phyloP scores from a whole-genome alignment of 306 rosid species.

The Prosopis cineraria region DNA sequence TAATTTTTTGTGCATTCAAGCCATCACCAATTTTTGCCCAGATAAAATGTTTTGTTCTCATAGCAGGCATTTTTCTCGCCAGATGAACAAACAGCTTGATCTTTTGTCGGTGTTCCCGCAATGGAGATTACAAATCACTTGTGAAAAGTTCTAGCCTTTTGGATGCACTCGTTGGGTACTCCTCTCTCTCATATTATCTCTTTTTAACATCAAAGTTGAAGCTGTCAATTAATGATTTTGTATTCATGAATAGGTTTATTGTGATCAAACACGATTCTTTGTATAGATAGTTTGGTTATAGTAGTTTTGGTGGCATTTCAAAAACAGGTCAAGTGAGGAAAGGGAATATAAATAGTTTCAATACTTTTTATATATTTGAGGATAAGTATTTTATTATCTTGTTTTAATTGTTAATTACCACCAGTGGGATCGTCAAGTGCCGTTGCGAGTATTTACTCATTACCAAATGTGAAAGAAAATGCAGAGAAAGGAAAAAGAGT shows the following conservation, averaged over 20 bases:
- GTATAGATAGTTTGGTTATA: neutral
- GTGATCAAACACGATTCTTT: neutral
- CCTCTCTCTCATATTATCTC: too few species aligned
- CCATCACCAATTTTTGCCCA: slow-evolving; percentile 14
- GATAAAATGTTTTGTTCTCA: slow-evolving; percentile 23
- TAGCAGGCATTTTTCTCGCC: slow-evolving; percentile 32
- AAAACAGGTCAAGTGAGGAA: neutral
- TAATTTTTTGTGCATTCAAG: slow-evolving; percentile 9
- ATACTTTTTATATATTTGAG: neutral
- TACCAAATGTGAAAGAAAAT: neutral
- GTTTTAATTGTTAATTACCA: neutral
- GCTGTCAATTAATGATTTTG: neutral
- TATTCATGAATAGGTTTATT: neutral
- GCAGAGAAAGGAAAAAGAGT: neutral
- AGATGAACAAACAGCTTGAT: slow-evolving; percentile 28
- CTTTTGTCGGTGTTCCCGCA: slow-evolving; percentile 36
- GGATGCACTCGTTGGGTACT: too few species aligned
- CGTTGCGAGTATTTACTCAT: too few species aligned
- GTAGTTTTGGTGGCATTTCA: too few species aligned
- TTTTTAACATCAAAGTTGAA: too few species aligned
- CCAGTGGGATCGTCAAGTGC: neutral
- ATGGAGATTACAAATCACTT: neutral
- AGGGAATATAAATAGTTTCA: neutral
- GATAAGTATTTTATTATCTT: neutral
- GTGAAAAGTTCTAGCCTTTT: neutral